phyloP scores from a whole-genome alignment of 768 basidiomycete species.

The Psilocybe cyanescens region DNA sequence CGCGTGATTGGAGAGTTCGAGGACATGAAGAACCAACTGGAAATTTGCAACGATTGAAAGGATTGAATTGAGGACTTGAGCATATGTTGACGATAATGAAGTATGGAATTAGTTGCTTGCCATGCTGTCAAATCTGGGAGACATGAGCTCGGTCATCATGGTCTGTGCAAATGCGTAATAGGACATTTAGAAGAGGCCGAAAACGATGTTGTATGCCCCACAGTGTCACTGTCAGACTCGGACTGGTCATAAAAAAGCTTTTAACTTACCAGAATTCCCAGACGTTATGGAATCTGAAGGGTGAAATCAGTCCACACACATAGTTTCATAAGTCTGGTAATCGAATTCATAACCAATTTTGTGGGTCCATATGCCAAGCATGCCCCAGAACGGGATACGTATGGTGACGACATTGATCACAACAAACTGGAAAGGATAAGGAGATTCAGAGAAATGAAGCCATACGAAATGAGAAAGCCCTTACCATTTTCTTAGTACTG shows the following conservation, averaged over 20 bases:
- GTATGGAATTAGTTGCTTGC: slow-evolving; percentile 20
- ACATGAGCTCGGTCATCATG: slow-evolving; percentile 89
- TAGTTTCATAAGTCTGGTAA: background rate
- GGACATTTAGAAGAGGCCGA: slow-evolving; percentile 83
- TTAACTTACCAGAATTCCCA: slow-evolving; percentile 83
- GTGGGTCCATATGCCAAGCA: slow-evolving; percentile 83
- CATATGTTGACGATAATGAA: background rate
- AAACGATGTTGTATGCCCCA: slow-evolving; percentile 81
- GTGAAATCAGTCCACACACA: background rate
- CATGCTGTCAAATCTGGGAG: slow-evolving; percentile 87
- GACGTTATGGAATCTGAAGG: slow-evolving; percentile 61
- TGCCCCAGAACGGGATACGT: slow-evolving; percentile 83
- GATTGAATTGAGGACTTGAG: no score
- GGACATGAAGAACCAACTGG: slow-evolving; percentile 79
- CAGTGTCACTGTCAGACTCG: background rate
- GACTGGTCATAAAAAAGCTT: background rate
- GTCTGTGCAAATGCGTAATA: slow-evolving; percentile 88
- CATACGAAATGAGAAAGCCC: slow-evolving; percentile 5
- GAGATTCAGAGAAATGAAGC: background rate
- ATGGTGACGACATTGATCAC: slow-evolving; percentile 79
- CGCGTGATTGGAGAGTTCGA: slow-evolving; percentile 81
- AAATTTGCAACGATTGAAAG: background rate
- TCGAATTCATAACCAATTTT: slow-evolving; percentile 61
- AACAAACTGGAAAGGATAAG: slow-evolving; percentile 52
- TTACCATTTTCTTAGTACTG: slow-evolving; percentile 79